Evolutionary conservation across 352 stramenopile genomes (phyloP), one percentile per base, ranked within the genome.

Genomic region (Phytophthora lateralis): DNA sequence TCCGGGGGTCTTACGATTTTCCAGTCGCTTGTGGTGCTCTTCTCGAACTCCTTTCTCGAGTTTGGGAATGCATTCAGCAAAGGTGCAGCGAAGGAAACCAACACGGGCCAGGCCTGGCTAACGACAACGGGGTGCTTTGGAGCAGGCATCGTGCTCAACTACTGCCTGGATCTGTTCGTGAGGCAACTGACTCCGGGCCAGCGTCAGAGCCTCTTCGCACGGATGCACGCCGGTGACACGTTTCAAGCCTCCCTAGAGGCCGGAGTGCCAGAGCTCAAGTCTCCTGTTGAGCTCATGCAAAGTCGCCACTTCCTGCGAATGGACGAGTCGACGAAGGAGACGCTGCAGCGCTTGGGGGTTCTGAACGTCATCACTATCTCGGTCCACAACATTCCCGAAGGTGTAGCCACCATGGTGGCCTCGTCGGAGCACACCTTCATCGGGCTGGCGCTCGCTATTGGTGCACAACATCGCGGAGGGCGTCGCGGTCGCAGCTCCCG

Each of bases 381-480:
- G 9, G 70, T 99, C 51, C 97, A 99, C 82, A 99, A 98, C 69
- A 95, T 99, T 45, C 96, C 97, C 5, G 96, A 98, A 70, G 96
- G 96, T 24, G 83, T 99, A 20, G 96, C 95, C 2, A 98, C 96
- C 1, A 98, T 98, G 66, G 91, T 98, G 26, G 92, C 83, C 0
- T 84, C 91, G 12, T 70, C 98, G 4, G 76, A 92, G 26, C 88
- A 98, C 65, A 88, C 92, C 6, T 76, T 66, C 20, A 85, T 98
- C 9, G 97, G 94, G n/a, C 48, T 87, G 17, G 79, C 91, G 11
- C 77, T 98, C 9, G 94, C 94, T 3, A 80, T 98, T 30, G 95
- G 88, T 98, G 35, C 95, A 98, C 72, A 99, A 99, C 61, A 96
- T 99, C 53, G 95, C 96, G 0, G 96, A 99, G 57, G 96, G 96